Conservation (phyloP, 2,329 filamentous ascomycete species). For the Phyllosticta paracitricarpa region DNA sequence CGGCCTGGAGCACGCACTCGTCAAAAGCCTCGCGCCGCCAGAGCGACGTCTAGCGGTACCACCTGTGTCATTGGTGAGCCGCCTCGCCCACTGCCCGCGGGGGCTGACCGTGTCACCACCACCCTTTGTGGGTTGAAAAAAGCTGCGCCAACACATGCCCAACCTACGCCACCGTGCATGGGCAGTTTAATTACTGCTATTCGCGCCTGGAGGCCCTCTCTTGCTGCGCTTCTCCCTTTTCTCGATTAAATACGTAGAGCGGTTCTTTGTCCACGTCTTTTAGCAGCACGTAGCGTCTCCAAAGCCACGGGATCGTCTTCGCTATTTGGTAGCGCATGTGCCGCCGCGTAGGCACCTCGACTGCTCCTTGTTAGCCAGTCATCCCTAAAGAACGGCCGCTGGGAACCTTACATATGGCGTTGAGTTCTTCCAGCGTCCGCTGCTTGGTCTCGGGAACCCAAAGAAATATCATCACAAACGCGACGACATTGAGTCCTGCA, state of each 20-base stretch:
- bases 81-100: not conserved
- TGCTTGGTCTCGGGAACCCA: constrained; percentile 24
- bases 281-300: constrained; percentile 1
- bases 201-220: not conserved
- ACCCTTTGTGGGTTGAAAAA: not conserved
- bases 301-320: constrained; percentile 4
- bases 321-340: constrained; percentile 30
- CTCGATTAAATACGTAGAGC: constrained; percentile 5
- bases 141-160: not conserved
- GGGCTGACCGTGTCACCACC: not conserved
- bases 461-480: constrained; percentile 21
- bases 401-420: constrained; percentile 17
- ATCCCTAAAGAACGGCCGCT: not conserved
- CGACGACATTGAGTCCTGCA: constrained; percentile 23
- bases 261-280: constrained; percentile 4
- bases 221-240: not conserved
- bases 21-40: not conserved
- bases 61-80: not conserved
- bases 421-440: constrained; percentile 22
- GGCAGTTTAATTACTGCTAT: not conserved
- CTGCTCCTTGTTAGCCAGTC: not conserved
- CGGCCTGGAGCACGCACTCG: not conserved
- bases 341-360: constrained; percentile 33
- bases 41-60: not conserved
- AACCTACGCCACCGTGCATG: not conserved